These are phyloP conservation scores for Neophaeococcomyces mojaviensis DNA, from an alignment of 2,329 filamentous ascomycete species.

Conservation along the genomic window DNA sequence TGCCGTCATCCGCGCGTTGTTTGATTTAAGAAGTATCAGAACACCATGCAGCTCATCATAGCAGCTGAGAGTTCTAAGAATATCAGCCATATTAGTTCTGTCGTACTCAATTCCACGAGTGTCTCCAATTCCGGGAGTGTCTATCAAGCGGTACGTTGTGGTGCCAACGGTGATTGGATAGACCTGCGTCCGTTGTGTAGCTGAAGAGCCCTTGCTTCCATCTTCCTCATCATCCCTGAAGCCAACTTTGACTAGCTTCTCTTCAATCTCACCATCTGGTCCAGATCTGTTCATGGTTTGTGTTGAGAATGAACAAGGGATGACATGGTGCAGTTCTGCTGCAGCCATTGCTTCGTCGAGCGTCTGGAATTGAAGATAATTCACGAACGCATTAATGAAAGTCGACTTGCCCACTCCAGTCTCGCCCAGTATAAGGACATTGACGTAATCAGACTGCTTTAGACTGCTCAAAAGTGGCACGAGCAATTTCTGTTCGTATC, in stretches of 20 bases:
- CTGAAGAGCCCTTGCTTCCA: constrained; percentile 28
- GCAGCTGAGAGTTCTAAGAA: constrained; percentile 29
- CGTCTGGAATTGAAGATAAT: constrained; percentile 35
- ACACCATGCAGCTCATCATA: constrained; percentile 36
- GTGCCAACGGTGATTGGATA: constrained; percentile 28
- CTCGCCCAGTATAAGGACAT: constrained; percentile 42
- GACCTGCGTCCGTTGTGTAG: constrained; percentile 31
- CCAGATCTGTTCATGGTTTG: constrained; percentile 27
- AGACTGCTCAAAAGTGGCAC: constrained; percentile 21
- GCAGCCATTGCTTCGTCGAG: constrained; percentile 35
- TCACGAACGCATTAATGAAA: constrained; percentile 43
- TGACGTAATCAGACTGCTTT: constrained; percentile 30
- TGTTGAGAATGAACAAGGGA: constrained; percentile 35
- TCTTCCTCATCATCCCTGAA: constrained; percentile 29
- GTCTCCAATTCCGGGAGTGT: constrained; percentile 39
- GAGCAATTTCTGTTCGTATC: constrained; percentile 18
- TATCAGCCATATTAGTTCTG: constrained; percentile 34
- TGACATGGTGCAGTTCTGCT: constrained; percentile 28
- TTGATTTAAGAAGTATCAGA: constrained; percentile 38
- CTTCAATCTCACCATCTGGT: constrained; percentile 23
- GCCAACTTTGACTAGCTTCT: constrained; percentile 28
- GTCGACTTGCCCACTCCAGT: constrained; percentile 45
- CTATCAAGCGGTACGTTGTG: constrained; percentile 32
- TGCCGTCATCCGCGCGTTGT: constrained; percentile 31
- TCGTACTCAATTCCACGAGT: constrained; percentile 33